Conservation (phyloP, 139 green algal genomes). For the Volvox reticuliferus region DNA sequence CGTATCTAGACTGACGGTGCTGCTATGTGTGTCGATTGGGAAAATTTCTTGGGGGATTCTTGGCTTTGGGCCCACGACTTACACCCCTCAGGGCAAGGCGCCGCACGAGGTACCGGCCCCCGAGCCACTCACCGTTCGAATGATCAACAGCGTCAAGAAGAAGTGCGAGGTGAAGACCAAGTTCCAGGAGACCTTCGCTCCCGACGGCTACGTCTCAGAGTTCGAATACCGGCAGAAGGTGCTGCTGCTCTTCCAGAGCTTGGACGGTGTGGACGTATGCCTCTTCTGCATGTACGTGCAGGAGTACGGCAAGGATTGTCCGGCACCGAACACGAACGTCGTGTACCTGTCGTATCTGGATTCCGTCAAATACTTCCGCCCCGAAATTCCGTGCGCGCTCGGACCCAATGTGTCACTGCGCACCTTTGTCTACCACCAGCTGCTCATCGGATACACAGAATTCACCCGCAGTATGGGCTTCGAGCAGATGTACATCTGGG, state of each 20-base stretch:
- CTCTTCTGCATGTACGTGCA: conserved; percentile 98
- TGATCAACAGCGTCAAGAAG: conserved; percentile 96
- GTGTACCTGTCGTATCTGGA: conserved; percentile 99
- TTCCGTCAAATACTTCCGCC: conserved; percentile 97
- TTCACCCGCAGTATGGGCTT: conserved; percentile 91
- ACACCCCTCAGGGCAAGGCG: conserved; percentile 54
- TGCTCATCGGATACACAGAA: conserved; percentile 92
- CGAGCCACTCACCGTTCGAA: conserved; percentile 88
- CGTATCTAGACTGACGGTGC: no score
- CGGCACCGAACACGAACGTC: conserved; percentile 87
- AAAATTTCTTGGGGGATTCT: no score
- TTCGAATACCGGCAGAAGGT: conserved; percentile 96
- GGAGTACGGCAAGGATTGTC: conserved; percentile 93
- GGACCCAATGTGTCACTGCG: conserved; percentile 80
- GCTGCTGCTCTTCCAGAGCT: conserved; percentile 95
- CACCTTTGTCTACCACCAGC: conserved; percentile 97
- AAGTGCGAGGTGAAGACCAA: conserved; percentile 87
- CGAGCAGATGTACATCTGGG: conserved; percentile 98
- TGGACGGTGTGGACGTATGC: conserved; percentile 94
- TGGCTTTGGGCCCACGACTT: no score
- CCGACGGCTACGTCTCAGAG: conserved; percentile 76
- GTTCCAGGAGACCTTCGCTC: conserved; percentile 84
- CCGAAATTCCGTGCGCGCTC: conserved; percentile 71
- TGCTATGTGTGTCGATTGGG: no score
- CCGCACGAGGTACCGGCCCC: conserved; percentile 70